Base-by-base conservation (phyloP, 2,329 filamentous ascomycete species). In the Geoglossum cookeanum region DNA sequence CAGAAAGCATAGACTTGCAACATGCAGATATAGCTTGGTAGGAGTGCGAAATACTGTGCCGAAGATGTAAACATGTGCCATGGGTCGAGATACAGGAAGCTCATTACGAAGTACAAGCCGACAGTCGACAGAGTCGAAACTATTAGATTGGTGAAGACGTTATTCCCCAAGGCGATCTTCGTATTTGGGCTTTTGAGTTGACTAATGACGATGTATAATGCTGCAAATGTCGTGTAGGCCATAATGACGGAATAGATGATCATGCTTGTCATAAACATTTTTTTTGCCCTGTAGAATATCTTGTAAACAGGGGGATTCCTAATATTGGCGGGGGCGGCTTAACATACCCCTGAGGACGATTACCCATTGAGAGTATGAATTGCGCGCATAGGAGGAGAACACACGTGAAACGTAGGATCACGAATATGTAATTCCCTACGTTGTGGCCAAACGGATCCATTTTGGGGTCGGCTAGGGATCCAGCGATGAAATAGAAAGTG, bases 31-130 rank as follows among this genome's bases (percentile, higher is more conserved):
- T 97, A 98, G 44, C 78, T 84, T 0, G 92, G 92, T 39, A 98
- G 76, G 30, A 98, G 81, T 52, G 90, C 78, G 68, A 98, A 96
- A 75, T 98, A 98, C 68, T 96, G 90, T 0, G 77, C 80, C 0
- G 87, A 83, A 0, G 84, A 91, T 11, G 92, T 98, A 72, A 98
- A 85, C 86, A 98, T 92, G 75, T 98, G 92, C 92, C 92, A 98
- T 0, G 92, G 92, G 64, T 98, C 94, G 52, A 98, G 80, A 71
- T 98, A 98, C 60, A 98, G 72, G 72, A 98, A 88, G 29, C 85
- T 92, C 83, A 94, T 95, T 71, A 95, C 70, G 74, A 98, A 92
- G 76, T 97, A 98, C 44, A 98, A 76, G 0, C 94, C 92, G 45
- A 96, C 73, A 0, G 92, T 98, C 1, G 88, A 94, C 3, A 84